Conservation (phyloP, 805 yeast genomes). For the Pichia deserticola region DNA sequence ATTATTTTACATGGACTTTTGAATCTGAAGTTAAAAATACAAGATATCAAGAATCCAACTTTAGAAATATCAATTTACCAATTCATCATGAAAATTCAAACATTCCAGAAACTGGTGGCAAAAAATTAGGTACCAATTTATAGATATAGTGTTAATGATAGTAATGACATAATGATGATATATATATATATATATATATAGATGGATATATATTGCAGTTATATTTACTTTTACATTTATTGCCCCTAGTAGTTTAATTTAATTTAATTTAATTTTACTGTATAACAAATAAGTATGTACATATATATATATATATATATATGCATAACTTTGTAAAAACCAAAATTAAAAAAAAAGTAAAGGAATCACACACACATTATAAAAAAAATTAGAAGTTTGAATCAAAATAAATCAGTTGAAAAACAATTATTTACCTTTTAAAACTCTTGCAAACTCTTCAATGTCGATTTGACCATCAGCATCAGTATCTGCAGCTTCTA, state of each 20-base stretch:
- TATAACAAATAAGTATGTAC: no score
- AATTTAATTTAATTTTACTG: no score
- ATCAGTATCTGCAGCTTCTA: conserved; percentile 89
- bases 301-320: no score
- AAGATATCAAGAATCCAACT: not conserved
- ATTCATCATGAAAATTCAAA: not conserved
- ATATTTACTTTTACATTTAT: no score
- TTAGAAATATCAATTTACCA: conserved; percentile 1
- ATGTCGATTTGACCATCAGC: conserved; percentile 97
- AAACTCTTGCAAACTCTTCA: conserved; percentile 88
- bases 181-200: no score
- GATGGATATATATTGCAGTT: no score
- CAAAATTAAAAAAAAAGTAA: not conserved
- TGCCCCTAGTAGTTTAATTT: no score
- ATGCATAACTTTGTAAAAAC: no score
- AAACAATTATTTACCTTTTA: conserved; percentile 48
- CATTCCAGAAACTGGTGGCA: not conserved
- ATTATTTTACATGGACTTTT: conserved; percentile 8
- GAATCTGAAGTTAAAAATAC: conserved; percentile 1
- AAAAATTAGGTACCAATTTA: not conserved
- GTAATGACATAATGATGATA: no score
- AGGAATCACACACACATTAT: not conserved
- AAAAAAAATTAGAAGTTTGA: no score
- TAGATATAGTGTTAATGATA: not conserved
- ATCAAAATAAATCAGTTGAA: no score